phyloP scores from a whole-genome alignment of 345 rosid genomes.

The Citrus hindsii region DNA sequence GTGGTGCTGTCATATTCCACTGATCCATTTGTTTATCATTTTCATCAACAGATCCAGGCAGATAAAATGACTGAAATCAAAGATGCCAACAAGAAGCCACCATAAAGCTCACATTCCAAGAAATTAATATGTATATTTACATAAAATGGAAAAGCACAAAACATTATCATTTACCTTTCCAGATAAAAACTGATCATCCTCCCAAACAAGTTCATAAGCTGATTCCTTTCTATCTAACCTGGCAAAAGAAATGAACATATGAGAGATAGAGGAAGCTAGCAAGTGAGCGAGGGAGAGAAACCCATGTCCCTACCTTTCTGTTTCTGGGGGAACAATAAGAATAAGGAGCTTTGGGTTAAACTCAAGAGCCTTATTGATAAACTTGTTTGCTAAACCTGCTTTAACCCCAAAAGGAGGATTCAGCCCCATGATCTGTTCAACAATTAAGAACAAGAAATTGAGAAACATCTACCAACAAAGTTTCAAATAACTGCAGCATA shows the following conservation, averaged over 20 bases:
- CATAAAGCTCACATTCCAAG: constrained; percentile 2
- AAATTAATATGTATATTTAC: too few relatives aligned
- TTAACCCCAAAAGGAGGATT: constrained; percentile 96
- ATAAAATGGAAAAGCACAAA: not conserved
- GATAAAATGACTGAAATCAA: constrained; percentile 75
- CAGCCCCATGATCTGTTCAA: constrained; percentile 80
- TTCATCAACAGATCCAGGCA: constrained; percentile 76
- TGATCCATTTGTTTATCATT: constrained; percentile 71
- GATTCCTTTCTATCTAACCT: constrained; percentile 71
- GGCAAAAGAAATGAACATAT: constrained; percentile 18
- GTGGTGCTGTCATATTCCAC: constrained; percentile 69
- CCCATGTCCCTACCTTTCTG: constrained; percentile 56
- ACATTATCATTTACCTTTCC: constrained; percentile 57
- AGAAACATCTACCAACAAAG: not conserved
- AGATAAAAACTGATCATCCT: constrained; percentile 54
- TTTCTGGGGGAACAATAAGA: constrained; percentile 85
- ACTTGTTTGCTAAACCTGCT: constrained; percentile 71
- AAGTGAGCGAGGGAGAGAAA: constrained; percentile 6
- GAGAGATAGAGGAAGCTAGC: not conserved
- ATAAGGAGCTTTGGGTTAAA: constrained; percentile 87
- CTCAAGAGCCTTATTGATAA: constrained; percentile 76
- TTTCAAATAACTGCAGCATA: not conserved
- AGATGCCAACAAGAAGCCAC: constrained; percentile 3
- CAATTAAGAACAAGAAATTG: constrained; percentile 1
- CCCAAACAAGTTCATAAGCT: constrained; percentile 76